Evolutionary conservation across 2,329 filamentous ascomycete genomes (phyloP), one percentile per base, ranked within the genome.

Genomic region (Colletotrichum trifolii): DNA sequence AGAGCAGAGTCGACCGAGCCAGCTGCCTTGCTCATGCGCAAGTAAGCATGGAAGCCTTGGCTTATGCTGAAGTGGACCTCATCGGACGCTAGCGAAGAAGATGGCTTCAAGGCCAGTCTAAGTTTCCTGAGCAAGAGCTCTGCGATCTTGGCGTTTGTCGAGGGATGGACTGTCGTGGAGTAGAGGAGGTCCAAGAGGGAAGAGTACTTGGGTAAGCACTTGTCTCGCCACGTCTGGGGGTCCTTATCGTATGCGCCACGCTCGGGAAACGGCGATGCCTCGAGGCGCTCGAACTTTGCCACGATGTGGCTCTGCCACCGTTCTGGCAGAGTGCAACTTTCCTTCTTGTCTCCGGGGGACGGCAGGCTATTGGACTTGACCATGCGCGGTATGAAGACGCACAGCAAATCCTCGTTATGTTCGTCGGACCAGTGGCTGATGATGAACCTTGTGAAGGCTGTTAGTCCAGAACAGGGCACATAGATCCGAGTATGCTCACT

Each of bases 251-350:
- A 87, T 17, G 85, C 83, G 5, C 85, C 86, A 68, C 85, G 83
- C 70, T 91, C 88, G 0, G 88, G 88, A 59, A 90, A 90, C 0
- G 88, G 87, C 0, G 86, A 88, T 10, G 85, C 82, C 71, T 89
- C 88, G 13, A 92, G 77, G 15, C 83, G 80, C 70, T 89, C 86
- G 69, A 95, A 92, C 68, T 88, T 90, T 68, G 85, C 85, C 42
- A 90, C 85, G 55, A 95, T 91, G 65, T 89, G 87, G 68, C 89
- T 85, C 73, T 93, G 91, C 90, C 91, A 93, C 15, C 84, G 86
- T 69, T 89, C 87, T 1, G 88, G 88, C 36, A 91, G 76, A 12
- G 75, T 77, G 69, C 87, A 87, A 35, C 78, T 81, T 58, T 89
- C 85, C 59, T 25, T 25, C 25, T 84, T 82, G 25, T 85, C 83